Base-by-base conservation (phyloP, 2,329 filamentous ascomycete genomes). In the Sphaerulina populicola region DNA sequence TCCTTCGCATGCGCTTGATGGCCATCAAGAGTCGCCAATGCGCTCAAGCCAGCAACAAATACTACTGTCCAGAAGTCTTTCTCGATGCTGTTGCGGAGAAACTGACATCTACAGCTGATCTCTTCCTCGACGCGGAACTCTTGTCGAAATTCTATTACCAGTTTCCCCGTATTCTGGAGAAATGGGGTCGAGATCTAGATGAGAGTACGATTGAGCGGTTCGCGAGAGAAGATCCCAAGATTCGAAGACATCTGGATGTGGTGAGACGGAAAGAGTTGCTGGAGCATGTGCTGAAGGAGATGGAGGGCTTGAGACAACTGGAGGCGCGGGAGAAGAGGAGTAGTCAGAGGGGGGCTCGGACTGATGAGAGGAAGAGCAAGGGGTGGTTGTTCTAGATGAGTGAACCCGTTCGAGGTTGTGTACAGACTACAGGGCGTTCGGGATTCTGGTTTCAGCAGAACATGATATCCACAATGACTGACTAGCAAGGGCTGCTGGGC, bases 81-180 rank as follows among this genome's bases (percentile, higher is more conserved):
- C 81, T 98, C n/a, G 90, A 98, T 64, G 89, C 94, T 2, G 93
- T 95, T 1, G 90, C 93, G 1, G 88, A 90, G 60, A 97, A 97
- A 71, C 79, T 98, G 44, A 94, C 91, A 2, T 85, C 88, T 1
- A 98, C 93, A 0, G 91, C 93, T 2, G 93, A 98, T 7, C 80
- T 98, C 0, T 98, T 98, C 76, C 79, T 98, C 29, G 96, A 98
- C 64, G 93, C 97, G 9, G 94, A 98, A 72, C 78, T 98, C 15
- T 79, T 98, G 14, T 91, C 87, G 1, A 94, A 98, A 65, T 98
- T 97, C 68, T 96, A 95, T 73, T 95, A 96, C 72, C 89, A 76
- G 66, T 98, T 98, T 70, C 93, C 93, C 0, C 81, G 93, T 36
- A 89, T 96, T 66, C 79, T 98, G 10, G 93, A 98, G 68, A 74